Conservation (phyloP, 2,329 filamentous ascomycete genomes). For the Aphanocladium album region DNA sequence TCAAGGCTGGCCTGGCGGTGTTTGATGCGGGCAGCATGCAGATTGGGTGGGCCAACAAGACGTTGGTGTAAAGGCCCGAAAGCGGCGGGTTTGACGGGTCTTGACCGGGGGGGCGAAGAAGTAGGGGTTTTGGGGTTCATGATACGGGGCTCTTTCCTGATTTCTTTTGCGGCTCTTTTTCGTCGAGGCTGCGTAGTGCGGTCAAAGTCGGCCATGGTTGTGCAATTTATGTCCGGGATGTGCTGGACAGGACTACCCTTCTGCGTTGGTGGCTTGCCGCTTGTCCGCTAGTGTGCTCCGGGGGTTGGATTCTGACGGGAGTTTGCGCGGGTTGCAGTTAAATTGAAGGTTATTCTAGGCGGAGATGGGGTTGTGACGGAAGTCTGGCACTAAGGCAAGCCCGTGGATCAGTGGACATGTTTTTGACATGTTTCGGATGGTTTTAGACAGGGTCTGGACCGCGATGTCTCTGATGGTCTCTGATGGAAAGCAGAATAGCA, state of each 20-base stretch:
- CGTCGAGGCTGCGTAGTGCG: too few relatives aligned
- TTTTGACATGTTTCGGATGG: too few relatives aligned
- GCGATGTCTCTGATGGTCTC: too few relatives aligned
- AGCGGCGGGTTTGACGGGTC: background rate
- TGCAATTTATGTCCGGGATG: too few relatives aligned
- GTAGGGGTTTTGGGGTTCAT: background rate
- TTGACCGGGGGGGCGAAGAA: background rate
- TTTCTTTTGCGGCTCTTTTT: too few relatives aligned
- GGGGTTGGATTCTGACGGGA: background rate
- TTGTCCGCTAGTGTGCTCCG: too few relatives aligned
- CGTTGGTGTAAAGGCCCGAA: background rate
- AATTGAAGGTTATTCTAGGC: background rate
- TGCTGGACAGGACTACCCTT: too few relatives aligned
- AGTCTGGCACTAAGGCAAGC: background rate
- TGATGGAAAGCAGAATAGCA: too few relatives aligned
- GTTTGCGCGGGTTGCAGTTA: background rate
- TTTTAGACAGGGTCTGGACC: too few relatives aligned
- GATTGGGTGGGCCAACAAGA: slow-evolving; percentile 13
- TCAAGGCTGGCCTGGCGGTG: slow-evolving; percentile 5
- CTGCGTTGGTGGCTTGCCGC: background rate
- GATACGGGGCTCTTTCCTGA: too few relatives aligned
- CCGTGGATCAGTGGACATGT: background rate
- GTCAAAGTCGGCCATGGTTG: too few relatives aligned
- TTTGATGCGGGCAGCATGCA: slow-evolving; percentile 1
- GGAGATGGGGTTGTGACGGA: background rate